Evolutionary conservation across 2,329 filamentous ascomycete species (phyloP).

Genomic region (Clarireedia monteithiana): DNA sequence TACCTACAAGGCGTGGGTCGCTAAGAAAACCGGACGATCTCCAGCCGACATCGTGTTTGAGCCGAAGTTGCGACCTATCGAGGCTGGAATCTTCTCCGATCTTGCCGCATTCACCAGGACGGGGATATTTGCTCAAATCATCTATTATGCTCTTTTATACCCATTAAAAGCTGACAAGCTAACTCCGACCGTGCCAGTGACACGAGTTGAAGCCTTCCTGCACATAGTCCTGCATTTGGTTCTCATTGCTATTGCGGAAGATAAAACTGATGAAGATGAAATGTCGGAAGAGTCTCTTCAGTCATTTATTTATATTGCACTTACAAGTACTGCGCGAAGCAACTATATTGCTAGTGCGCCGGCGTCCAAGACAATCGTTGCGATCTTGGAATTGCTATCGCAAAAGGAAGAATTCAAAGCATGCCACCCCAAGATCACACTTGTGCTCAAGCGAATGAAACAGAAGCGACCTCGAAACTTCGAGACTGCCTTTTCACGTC

Average conservation of each 20-base stretch:
- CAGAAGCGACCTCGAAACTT: constrained; percentile 73
- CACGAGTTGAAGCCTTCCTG: constrained; percentile 82
- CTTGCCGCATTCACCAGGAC: constrained; percentile 76
- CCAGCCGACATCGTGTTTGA: constrained; percentile 84
- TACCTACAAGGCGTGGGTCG: constrained; percentile 79
- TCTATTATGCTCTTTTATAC: constrained; percentile 83
- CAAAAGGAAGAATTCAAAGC: constrained; percentile 68
- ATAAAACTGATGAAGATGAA: constrained; percentile 52
- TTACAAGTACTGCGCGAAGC: constrained; percentile 55
- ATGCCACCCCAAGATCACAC: constrained; percentile 74
- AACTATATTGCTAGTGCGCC: constrained; percentile 52
- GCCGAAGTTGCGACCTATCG: constrained; percentile 70
- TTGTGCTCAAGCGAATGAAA: constrained; percentile 78
- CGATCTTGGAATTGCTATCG: constrained; percentile 54
- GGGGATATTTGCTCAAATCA: constrained; percentile 78
- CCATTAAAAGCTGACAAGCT: constrained; percentile 60
- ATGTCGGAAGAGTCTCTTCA: constrained; percentile 38
- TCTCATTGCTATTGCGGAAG: constrained; percentile 79
- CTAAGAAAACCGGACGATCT: constrained; percentile 76
- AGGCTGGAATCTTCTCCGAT: constrained; percentile 67
- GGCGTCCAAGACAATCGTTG: constrained; percentile 53
- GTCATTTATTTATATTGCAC: constrained; percentile 67
- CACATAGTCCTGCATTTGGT: constrained; percentile 86
- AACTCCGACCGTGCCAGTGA: constrained; percentile 69
- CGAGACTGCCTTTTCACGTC: constrained; percentile 53